A percentile compares a stretch with the other conserved stretches of the same genome.
phyloP scores from a whole-genome alignment of 2,329 filamentous ascomycete genomes.

The Aspergillus novofumigatus region DNA sequence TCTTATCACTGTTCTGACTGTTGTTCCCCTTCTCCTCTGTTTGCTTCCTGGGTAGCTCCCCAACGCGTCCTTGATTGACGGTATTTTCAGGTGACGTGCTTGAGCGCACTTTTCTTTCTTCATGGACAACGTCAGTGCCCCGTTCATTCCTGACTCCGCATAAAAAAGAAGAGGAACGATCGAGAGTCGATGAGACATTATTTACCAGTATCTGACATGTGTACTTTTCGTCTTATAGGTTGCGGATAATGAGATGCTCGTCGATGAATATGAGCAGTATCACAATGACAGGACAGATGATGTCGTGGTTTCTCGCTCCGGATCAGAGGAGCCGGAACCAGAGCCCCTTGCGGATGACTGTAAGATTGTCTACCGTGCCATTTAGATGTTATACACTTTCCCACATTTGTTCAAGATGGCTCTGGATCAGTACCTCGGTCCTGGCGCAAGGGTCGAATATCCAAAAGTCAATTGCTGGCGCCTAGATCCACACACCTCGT shows the following conservation, averaged over 20 bases:
- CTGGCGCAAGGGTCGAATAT: slow-evolving; percentile 8
- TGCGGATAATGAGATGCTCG: slow-evolving; percentile 58
- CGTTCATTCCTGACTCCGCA: background rate
- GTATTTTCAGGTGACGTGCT: slow-evolving; percentile 24
- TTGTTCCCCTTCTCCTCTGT: slow-evolving; percentile 6
- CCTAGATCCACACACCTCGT: background rate
- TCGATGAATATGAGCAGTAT: slow-evolving; percentile 54
- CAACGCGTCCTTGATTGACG: slow-evolving; percentile 16
- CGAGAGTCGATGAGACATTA: background rate
- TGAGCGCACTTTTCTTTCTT: slow-evolving; percentile 33
- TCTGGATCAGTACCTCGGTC: slow-evolving; percentile 1
- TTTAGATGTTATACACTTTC: background rate
- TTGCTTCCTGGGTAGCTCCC: background rate
- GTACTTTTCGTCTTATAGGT: slow-evolving; percentile 41
- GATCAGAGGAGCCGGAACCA: slow-evolving; percentile 55
- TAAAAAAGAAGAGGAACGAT: background rate
- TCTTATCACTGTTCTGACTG: slow-evolving; percentile 2
- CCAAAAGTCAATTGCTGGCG: slow-evolving; percentile 1
- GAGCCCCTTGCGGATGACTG: slow-evolving; percentile 57
- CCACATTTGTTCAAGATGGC: background rate
- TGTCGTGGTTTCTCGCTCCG: slow-evolving; percentile 59
- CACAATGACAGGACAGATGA: slow-evolving; percentile 60
- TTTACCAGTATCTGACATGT: slow-evolving; percentile 26
- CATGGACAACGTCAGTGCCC: slow-evolving; percentile 44
- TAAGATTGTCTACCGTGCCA: slow-evolving; percentile 29